These are phyloP conservation scores for Andalucia godoyi DNA, from an alignment of 78 protist species.

Conservation along the genomic window DNA sequence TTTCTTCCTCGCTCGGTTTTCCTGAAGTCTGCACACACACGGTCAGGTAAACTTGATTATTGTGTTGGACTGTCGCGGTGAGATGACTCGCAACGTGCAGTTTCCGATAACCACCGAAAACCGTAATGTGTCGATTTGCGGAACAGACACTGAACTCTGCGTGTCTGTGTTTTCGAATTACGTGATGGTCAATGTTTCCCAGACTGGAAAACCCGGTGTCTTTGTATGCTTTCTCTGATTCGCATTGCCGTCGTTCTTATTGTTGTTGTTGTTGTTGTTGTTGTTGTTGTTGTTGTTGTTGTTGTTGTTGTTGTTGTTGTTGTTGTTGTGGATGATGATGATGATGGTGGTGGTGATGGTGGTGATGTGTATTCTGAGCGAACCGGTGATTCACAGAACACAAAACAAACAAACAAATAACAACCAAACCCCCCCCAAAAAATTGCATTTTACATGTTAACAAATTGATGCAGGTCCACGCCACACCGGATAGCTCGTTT, in stretches of 20 bases:
- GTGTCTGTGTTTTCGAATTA: no score
- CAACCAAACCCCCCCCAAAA: background rate
- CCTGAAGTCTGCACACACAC: no score
- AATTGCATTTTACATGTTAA: no score
- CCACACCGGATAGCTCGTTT: background rate
- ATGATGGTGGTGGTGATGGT: background rate
- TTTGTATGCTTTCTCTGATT: background rate
- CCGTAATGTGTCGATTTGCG: no score
- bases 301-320: background rate
- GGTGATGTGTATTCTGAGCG: background rate
- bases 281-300: background rate
- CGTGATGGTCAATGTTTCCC: background rate
- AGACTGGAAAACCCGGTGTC: background rate
- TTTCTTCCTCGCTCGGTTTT: no score
- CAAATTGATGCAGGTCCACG: no score
- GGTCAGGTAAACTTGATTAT: no score
- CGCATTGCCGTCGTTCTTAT: background rate
- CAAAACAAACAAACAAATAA: background rate
- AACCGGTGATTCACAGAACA: no score
- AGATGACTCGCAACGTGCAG: no score
- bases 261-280: background rate
- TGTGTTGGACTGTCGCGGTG: no score
- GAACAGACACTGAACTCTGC: no score
- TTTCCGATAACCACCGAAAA: no score
- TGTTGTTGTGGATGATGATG: background rate